phyloP scores from a whole-genome alignment of 106 monocot species.

The Amphibolis antarctica region DNA sequence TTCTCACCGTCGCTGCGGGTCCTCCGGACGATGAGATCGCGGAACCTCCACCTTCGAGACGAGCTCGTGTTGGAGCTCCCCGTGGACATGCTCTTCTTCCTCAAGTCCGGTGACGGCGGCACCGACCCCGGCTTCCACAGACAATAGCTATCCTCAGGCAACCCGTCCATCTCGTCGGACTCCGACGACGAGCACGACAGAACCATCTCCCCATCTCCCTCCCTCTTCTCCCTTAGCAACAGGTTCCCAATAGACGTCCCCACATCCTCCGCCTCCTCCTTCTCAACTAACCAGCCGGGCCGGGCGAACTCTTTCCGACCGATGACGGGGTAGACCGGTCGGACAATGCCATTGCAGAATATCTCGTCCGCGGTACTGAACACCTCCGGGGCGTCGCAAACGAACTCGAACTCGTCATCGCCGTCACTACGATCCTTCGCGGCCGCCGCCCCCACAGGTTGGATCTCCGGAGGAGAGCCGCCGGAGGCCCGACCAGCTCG shows the following conservation, averaged over 20 bases:
- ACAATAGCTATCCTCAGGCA: conserved; percentile 20
- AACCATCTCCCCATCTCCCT: background rate
- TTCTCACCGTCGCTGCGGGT: conserved; percentile 62
- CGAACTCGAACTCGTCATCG: conserved; percentile 32
- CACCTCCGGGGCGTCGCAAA: background rate
- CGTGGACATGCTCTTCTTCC: conserved; percentile 37
- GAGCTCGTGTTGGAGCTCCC: conserved; percentile 8
- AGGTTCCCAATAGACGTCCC: conserved; percentile 5
- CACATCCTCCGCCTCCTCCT: background rate
- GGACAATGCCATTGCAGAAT: conserved; percentile 38
- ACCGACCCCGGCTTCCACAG: conserved; percentile 17
- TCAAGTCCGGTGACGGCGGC: conserved; percentile 16
- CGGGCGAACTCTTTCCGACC: background rate
- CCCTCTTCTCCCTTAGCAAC: conserved; percentile 8
- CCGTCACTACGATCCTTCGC: too few species aligned
- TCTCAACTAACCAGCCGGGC: background rate
- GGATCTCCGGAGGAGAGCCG: too few species aligned
- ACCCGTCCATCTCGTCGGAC: conserved; percentile 11
- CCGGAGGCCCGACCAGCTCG: too few species aligned
- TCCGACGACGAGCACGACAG: conserved; percentile 14
- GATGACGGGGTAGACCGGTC: conserved; percentile 38
- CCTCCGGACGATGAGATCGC: conserved; percentile 35
- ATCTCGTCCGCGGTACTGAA: conserved; percentile 22
- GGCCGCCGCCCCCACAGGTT: too few species aligned
- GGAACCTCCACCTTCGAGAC: conserved; percentile 24